Base-by-base conservation (phyloP, 2,329 filamentous ascomycete genomes). In the Capronia epimyces region DNA sequence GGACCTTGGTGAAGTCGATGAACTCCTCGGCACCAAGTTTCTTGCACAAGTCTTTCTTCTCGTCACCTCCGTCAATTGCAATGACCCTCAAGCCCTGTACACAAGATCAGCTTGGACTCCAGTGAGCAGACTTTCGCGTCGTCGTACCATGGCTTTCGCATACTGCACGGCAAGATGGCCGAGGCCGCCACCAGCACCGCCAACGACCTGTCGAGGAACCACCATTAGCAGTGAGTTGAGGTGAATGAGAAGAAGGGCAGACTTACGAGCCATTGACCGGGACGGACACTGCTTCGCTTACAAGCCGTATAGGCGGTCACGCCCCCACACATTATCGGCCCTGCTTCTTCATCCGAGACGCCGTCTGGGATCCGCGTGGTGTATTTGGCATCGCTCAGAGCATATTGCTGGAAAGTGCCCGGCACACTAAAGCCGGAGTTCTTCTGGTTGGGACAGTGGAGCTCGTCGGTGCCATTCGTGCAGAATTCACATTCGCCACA, bases 401-500 rank as follows among this genome's bases (percentile, higher is more conserved):
- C 60, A 43, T 68, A 69, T 46, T 69, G 63, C 49, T 68, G 66
- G 46, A 69, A 69, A 1, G 67, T 70, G 5, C 67, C 67, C 1
- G 67, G 59, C 22, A 62, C 63, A 2, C 64, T 68, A 47, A 72
- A 69, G 8, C 67, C 67, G n/a, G 61, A 60, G 25, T 69, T 68
- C 25, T 64, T 57, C 57, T 69, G 67, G 15, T 65, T 62, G 1
- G 63, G 59, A 36, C 67, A 69, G 37, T 69, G 66, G 20, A 68
- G 47, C 39, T 69, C 67, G 43, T 69, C 67, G 7, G 50, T 60
- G 18, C 67, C 66, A 36, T 54, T 53, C 12, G 50, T 82, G 75
- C 90, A 96, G 77, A 87, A 95, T 62, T 82, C 77, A 73, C 90
- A 96, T 58, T 77, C 69, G 27, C 95, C 76, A 70, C 91, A 96